Evolutionary conservation across 2,329 filamentous ascomycete species (phyloP), one percentile per base, ranked within the genome.

Genomic region (Colletotrichum sp.): DNA sequence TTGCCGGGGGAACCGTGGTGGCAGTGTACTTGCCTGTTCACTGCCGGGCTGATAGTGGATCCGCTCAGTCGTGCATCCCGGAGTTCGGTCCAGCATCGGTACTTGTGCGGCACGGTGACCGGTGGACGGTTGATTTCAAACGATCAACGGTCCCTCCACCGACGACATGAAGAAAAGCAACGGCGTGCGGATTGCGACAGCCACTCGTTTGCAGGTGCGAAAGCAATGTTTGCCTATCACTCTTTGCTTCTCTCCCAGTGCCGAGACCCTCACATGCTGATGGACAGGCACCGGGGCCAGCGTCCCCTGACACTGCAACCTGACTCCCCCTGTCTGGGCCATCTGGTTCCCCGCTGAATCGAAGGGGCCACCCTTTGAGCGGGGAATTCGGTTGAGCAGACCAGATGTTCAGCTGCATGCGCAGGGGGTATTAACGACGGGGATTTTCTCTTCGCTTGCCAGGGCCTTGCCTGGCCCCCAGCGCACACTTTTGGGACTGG

Each of bases 301-400:
- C 63, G 52, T 55, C 63, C 70, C 71, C 59, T 55, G 71, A 66
- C 70, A 74, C 57, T 69, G 64, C 71, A 24, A 72, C 69, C 30
- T 26, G 52, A n/a, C 44, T 26, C 59, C 28, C 30, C 26, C 26
- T 55, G 62, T 24, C 69, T 67, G 55, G 36, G 36, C 72, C 52
- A 44, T 68, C 69, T 64, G 63, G 69, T 62, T 73, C 59, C 70
- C 74, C 74, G 44, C 73, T 73, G 72, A 69, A 76, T 73, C 73
- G 70, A 71, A 59, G 59, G 36, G 59, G 44, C 57, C 59, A 49
- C 44, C 44, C 44, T 49, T 21, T 49, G 36, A 62, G 64, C 70
- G 70, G 74, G 63, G 64, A 21, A 34, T 34, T 30, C 34, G 62
- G 57, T 68, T 49, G 34, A 76, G 39, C 49, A 69, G 70, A 49